These are phyloP conservation scores for Acer negundo DNA, from an alignment of 345 rosid genomes.

Conservation along the genomic window DNA sequence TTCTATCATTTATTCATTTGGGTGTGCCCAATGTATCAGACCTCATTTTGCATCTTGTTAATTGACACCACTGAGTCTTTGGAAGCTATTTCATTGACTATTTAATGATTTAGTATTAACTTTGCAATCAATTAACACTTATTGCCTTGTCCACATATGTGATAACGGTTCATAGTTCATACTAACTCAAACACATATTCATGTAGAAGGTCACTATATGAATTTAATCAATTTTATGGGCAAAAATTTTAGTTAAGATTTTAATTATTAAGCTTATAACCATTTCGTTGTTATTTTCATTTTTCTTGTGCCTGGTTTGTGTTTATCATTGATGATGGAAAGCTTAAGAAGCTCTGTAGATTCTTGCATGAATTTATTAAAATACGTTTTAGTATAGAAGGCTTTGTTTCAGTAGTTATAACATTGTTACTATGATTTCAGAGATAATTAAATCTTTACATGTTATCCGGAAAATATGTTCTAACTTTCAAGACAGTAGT, in stretches of 20 bases:
- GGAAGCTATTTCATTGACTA: neutral
- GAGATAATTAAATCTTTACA: constrained; percentile 6
- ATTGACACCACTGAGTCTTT: neutral
- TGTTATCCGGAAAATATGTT: neutral
- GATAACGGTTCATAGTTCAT: neutral
- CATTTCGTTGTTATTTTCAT: neutral
- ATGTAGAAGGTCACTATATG: neutral
- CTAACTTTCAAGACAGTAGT: too few species aligned
- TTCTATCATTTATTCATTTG: neutral
- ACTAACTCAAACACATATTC: neutral
- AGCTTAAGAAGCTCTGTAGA: neutral
- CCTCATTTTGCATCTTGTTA: neutral
- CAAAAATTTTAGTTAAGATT: neutral
- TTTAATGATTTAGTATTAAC: neutral
- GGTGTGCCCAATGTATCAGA: neutral
- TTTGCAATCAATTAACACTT: neutral
- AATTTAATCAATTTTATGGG: neutral
- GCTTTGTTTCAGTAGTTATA: neutral
- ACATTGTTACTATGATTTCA: neutral
- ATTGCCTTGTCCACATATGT: neutral
- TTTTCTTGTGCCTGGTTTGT: neutral
- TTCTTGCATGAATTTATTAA: neutral
- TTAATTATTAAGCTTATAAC: neutral
- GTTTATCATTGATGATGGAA: neutral
- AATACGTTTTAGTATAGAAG: neutral